These are phyloP conservation scores for Endoconidiophora polonica DNA, from an alignment of 2,329 filamentous ascomycete genomes.

Conservation along the genomic window DNA sequence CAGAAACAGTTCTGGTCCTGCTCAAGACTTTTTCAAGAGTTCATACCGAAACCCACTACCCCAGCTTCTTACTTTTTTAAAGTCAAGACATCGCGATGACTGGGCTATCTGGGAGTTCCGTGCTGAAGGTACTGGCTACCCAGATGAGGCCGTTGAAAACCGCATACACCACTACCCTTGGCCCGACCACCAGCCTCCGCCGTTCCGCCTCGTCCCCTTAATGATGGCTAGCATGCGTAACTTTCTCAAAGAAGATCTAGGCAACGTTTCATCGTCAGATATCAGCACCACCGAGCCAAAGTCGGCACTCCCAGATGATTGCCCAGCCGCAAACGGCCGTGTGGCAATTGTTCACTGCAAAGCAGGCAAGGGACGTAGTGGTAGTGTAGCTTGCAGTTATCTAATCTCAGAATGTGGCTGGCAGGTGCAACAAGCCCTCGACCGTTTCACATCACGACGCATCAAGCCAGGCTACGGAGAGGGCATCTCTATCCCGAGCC, in stretches of 20 bases:
- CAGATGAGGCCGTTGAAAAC: constrained; percentile 72
- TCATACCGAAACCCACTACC: constrained; percentile 90
- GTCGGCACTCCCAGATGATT: constrained; percentile 8
- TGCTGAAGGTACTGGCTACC: constrained; percentile 90
- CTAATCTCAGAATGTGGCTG: constrained; percentile 69
- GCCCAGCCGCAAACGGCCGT: constrained; percentile 6
- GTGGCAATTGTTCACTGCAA: constrained; percentile 94
- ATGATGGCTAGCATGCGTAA: constrained; percentile 87
- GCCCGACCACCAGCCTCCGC: constrained; percentile 93
- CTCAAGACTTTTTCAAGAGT: constrained; percentile 72
- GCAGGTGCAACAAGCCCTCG: constrained; percentile 35
- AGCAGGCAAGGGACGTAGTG: constrained; percentile 85
- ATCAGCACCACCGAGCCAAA: neutral
- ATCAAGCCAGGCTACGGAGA: constrained; percentile 83
- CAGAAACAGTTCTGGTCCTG: constrained; percentile 61
- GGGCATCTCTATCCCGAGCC: constrained; percentile 85
- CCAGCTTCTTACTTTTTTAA: constrained; percentile 71
- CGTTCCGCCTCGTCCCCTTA: constrained; percentile 72
- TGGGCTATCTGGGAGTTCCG: constrained; percentile 99
- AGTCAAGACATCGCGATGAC: constrained; percentile 61
- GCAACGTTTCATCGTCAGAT: neutral
- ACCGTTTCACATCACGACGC: constrained; percentile 55
- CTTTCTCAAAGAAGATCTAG: constrained; percentile 44
- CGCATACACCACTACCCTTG: constrained; percentile 85
- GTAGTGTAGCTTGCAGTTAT: constrained; percentile 75